Conservation (phyloP, 345 rosid genomes). For the Sisymbrium irio region DNA sequence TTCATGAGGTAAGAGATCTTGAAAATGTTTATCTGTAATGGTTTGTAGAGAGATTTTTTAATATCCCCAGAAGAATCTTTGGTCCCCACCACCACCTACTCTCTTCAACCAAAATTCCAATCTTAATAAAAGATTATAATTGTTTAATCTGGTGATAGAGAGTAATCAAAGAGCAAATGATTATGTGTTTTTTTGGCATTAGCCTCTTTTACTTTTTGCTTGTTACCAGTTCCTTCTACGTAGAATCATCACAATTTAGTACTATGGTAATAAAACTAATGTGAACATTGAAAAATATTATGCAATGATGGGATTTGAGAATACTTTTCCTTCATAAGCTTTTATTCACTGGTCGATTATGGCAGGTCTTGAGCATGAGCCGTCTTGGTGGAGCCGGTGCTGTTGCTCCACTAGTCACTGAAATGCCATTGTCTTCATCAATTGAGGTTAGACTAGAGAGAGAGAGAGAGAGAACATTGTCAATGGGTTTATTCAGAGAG, state of each 20-base stretch:
- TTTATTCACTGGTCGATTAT: conserved; percentile 18
- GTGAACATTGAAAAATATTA: conserved; percentile 20
- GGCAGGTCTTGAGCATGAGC: conserved; percentile 97
- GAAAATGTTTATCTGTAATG: neutral
- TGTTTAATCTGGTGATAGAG: conserved; percentile 10
- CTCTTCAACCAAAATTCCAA: conserved; percentile 7
- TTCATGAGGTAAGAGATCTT: conserved; percentile 1
- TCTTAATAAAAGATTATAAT: conserved; percentile 17
- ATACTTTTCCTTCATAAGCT: conserved; percentile 2
- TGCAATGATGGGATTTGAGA: conserved; percentile 19
- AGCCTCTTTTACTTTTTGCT: conserved; percentile 25
- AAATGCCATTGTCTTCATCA: conserved; percentile 73
- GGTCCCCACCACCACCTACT: conserved; percentile 35
- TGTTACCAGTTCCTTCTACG: neutral
- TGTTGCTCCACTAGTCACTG: conserved; percentile 95
- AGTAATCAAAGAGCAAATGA: conserved; percentile 30
- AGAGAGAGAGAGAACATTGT: neutral
- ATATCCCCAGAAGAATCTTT: conserved; percentile 9
- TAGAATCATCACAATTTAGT: conserved; percentile 5
- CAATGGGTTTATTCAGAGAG: neutral
- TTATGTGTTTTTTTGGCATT: conserved; percentile 9
- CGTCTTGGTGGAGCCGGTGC: conserved; percentile 98
- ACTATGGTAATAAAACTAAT: conserved; percentile 5
- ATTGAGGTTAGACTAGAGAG: conserved; percentile 58
- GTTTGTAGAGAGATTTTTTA: conserved; percentile 18